A percentile compares a stretch with the other conserved stretches of the same genome.
phyloP scores from a whole-genome alignment of 2,329 filamentous ascomycete genomes.

The Aspergillus ibericus region DNA sequence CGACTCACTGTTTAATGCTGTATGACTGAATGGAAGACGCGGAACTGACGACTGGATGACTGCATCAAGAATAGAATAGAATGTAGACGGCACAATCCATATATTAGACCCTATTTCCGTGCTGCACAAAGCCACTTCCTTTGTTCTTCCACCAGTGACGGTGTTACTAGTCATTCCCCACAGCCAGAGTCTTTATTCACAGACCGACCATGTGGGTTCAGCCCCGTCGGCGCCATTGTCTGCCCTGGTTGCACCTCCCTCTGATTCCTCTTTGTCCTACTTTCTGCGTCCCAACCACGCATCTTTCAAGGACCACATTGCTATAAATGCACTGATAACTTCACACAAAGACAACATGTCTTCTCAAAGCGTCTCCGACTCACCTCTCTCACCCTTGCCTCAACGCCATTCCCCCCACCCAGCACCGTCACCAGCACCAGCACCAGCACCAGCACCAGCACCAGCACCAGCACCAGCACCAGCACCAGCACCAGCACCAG shows the following conservation, averaged over 20 bases:
- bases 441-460: neutral
- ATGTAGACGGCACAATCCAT: neutral
- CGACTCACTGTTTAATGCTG: conserved; percentile 11
- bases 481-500: too few relatives aligned
- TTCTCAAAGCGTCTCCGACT: neutral
- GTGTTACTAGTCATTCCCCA: too few relatives aligned
- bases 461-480: too few relatives aligned
- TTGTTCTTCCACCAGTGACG: neutral
- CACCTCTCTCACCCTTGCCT: neutral
- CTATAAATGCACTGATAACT: too few relatives aligned
- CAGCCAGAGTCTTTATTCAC: too few relatives aligned
- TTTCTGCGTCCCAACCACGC: neutral
- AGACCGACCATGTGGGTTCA: too few relatives aligned
- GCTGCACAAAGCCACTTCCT: neutral
- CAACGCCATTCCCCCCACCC: neutral
- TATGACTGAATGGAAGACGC: conserved; percentile 10
- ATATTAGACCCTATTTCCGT: neutral
- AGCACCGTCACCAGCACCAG: neutral
- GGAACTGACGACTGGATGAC: neutral
- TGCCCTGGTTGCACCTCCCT: neutral
- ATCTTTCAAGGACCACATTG: neutral
- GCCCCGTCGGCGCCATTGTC: too few relatives aligned
- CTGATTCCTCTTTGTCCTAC: neutral
- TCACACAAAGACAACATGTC: neutral
- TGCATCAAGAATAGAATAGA: neutral